Evolutionary conservation across 1,139 yeast genomes (phyloP).

Genomic region (Kluyveromyces sp.): DNA sequence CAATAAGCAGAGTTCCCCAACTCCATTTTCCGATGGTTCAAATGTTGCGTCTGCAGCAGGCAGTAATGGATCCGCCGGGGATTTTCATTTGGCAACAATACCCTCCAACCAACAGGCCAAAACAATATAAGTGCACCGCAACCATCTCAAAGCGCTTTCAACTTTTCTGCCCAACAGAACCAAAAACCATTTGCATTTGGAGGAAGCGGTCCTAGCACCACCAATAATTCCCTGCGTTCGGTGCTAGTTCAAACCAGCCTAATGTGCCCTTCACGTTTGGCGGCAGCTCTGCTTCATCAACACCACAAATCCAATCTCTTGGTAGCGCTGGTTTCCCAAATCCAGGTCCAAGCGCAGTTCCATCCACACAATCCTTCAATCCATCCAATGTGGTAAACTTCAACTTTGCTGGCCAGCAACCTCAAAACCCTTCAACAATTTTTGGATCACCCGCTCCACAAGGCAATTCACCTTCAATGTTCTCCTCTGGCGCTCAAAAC

Average conservation of each 20-base stretch:
- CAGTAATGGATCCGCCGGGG: not conserved
- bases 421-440: conserved; percentile 10
- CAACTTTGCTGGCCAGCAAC: conserved; percentile 18
- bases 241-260: conserved; percentile 8
- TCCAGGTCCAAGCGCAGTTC: not conserved
- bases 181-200: conserved; percentile 3
- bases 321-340: conserved; percentile 11
- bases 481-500: not conserved
- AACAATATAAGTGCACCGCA: not conserved
- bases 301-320: conserved; percentile 12
- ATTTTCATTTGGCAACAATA: not conserved
- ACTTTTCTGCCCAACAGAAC: not conserved
- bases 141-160: conserved; percentile 1
- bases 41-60: not conserved
- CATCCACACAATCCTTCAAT: conserved; percentile 18
- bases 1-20: not conserved
- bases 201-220: conserved; percentile 7
- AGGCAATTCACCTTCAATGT: not conserved
- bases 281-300: conserved; percentile 9
- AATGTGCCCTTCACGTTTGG: conserved; percentile 11
- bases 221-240: conserved; percentile 14
- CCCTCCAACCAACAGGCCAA: not conserved
- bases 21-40: conserved; percentile 1
- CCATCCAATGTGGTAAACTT: conserved; percentile 14
- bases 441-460: conserved; percentile 6